phyloP scores from a whole-genome alignment of 225 moss, liverwort and hornwort species.

The Thuidium tamariscinum region DNA sequence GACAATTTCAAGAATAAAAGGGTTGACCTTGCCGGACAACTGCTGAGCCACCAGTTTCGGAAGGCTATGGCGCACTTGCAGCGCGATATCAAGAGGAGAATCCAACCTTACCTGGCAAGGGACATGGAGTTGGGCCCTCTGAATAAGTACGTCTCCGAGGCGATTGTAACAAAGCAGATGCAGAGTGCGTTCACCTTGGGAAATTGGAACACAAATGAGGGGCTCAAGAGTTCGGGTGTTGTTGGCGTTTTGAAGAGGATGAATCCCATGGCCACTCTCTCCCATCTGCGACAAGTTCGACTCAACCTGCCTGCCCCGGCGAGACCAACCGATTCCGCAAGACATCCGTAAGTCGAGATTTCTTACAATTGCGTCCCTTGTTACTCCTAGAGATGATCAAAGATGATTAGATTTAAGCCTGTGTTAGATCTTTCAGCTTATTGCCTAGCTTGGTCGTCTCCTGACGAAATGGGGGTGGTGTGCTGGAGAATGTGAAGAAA shows the following conservation, averaged over 20 bases:
- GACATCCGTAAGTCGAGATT: slow-evolving; percentile 61
- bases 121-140: slow-evolving; percentile 25
- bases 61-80: slow-evolving; percentile 69
- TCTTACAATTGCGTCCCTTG: background rate
- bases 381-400: background rate
- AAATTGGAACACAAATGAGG: slow-evolving; percentile 69
- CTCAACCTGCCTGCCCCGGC: slow-evolving; percentile 41
- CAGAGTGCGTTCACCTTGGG: slow-evolving; percentile 68
- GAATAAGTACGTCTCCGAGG: slow-evolving; percentile 39
- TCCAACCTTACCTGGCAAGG: slow-evolving; percentile 39
- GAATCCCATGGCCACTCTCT: slow-evolving; percentile 67
- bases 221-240: slow-evolving; percentile 60
- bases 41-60: slow-evolving; percentile 71
- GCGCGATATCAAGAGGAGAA: slow-evolving; percentile 56
- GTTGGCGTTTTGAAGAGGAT: slow-evolving; percentile 69
- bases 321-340: slow-evolving; percentile 62
- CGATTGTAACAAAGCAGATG: slow-evolving; percentile 64
- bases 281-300: slow-evolving; percentile 66
- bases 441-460: background rate
- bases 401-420: background rate
- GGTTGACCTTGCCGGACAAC: slow-evolving; percentile 66
- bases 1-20: slow-evolving; percentile 82
- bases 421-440: background rate
- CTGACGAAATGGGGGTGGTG: background rate
- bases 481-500: slow-evolving; percentile 35